These are phyloP conservation scores for Grammothele lineata DNA, from an alignment of 768 basidiomycete species.

Conservation along the genomic window DNA sequence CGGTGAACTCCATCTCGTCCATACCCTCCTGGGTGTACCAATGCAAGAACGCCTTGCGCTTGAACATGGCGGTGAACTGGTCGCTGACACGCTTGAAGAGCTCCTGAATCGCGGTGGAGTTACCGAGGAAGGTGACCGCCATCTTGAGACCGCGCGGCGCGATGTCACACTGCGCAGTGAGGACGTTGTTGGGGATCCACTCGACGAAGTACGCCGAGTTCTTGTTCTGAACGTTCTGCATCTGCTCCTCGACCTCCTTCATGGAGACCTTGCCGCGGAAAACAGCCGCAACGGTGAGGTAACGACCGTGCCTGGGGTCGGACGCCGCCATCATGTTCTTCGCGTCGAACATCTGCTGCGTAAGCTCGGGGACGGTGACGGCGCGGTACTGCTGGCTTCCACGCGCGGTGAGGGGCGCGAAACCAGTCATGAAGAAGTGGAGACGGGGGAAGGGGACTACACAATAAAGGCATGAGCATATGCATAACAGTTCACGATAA, in stretches of 20 bases:
- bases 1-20: slow-evolving; percentile 99
- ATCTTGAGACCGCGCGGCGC: slow-evolving; percentile 93
- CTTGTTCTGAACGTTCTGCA: slow-evolving; percentile 97
- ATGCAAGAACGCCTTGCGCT: slow-evolving; percentile 96
- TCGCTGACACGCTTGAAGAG: slow-evolving; percentile 98
- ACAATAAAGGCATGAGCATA: slow-evolving; percentile 1
- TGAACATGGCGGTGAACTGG: slow-evolving; percentile 99
- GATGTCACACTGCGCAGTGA: slow-evolving; percentile 97
- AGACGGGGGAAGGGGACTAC: slow-evolving; percentile 97
- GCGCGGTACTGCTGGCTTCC: slow-evolving; percentile 95
- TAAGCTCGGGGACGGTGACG: slow-evolving; percentile 95
- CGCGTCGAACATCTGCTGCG: slow-evolving; percentile 99
- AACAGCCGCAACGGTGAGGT: slow-evolving; percentile 95
- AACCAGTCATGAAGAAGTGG: slow-evolving; percentile 99
- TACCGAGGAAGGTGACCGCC: slow-evolving; percentile 97
- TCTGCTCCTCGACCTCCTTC: slow-evolving; percentile 99
- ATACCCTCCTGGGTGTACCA: slow-evolving; percentile 99
- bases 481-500: not conserved
- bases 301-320: slow-evolving; percentile 94
- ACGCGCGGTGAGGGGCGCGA: slow-evolving; percentile 90
- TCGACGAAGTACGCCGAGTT: slow-evolving; percentile 98
- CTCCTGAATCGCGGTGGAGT: slow-evolving; percentile 96
- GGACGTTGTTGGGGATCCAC: slow-evolving; percentile 99
- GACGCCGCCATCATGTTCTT: slow-evolving; percentile 99
- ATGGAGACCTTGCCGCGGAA: slow-evolving; percentile 99